phyloP scores from a whole-genome alignment of 768 basidiomycete species.

The Pleurotus ostreatus region DNA sequence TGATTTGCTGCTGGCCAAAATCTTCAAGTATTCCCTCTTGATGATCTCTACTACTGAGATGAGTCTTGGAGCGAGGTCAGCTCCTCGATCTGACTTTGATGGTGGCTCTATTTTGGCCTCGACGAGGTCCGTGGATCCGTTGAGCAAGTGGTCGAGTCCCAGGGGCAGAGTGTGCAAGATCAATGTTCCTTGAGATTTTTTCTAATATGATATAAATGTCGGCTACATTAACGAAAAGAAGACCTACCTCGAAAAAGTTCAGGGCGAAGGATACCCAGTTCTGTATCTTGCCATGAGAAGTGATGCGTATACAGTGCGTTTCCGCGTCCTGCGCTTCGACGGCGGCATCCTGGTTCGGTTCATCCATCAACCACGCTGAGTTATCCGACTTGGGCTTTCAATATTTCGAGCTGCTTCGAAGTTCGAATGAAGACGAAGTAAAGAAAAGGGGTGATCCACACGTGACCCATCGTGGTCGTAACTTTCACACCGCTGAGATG shows the following conservation, averaged over 20 bases:
- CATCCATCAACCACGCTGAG: background rate
- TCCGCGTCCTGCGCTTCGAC: no score
- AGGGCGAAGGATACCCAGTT: conserved; percentile 51
- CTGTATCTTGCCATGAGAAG: conserved; percentile 51
- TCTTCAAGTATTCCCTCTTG: conserved; percentile 73
- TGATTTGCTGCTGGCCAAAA: conserved; percentile 36
- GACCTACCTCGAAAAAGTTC: conserved; percentile 46
- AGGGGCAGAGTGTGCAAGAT: background rate
- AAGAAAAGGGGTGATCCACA: no score
- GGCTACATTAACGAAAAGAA: background rate
- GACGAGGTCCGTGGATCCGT: no score
- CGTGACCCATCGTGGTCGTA: no score
- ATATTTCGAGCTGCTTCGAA: no score
- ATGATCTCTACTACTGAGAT: conserved; percentile 80
- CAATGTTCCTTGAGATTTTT: background rate
- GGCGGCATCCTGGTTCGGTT: background rate
- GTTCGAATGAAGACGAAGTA: no score
- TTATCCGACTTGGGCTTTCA: no score
- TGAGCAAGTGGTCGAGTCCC: background rate
- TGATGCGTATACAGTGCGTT: conserved; percentile 44
- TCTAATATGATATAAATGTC: no score
- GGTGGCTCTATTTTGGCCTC: no score
- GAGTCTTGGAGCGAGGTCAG: conserved; percentile 53
- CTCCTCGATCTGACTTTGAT: conserved; percentile 17
- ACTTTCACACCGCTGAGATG: no score